Conservation (phyloP, 2,329 filamentous ascomycete genomes). For the Sclerotinia subarctica region DNA sequence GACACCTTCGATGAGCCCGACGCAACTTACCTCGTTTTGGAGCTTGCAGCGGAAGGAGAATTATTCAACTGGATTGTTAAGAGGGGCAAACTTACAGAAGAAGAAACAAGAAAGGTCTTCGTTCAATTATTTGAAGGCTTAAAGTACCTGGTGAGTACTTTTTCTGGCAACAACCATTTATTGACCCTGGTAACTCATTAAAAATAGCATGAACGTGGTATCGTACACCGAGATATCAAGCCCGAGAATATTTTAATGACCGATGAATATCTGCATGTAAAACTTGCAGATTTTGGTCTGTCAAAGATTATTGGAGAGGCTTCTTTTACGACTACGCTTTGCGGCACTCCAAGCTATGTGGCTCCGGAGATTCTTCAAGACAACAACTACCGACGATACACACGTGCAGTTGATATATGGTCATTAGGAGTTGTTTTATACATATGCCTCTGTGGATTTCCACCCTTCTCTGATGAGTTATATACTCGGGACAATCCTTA, state of each 20-base stretch:
- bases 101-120: slow-evolving; percentile 82
- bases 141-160: slow-evolving; percentile 77
- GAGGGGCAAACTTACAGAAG: slow-evolving; percentile 83
- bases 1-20: slow-evolving; percentile 92
- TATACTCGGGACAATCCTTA: slow-evolving; percentile 79
- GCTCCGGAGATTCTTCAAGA: slow-evolving; percentile 92
- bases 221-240: slow-evolving; percentile 89
- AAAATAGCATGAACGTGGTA: slow-evolving; percentile 84
- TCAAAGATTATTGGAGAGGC: slow-evolving; percentile 99
- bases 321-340: slow-evolving; percentile 93
- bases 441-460: slow-evolving; percentile 95
- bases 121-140: slow-evolving; percentile 87
- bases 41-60: slow-evolving; percentile 88
- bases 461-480: slow-evolving; percentile 93
- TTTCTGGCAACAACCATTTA: not conserved
- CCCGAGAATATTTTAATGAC: slow-evolving; percentile 66
- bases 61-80: slow-evolving; percentile 93
- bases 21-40: slow-evolving; percentile 85
- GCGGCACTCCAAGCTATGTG: slow-evolving; percentile 96
- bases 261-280: slow-evolving; percentile 81
- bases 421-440: slow-evolving; percentile 96
- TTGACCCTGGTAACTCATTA: slow-evolving; percentile 34
- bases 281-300: slow-evolving; percentile 92
- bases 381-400: slow-evolving; percentile 79
- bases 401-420: slow-evolving; percentile 93